Evolutionary conservation across 257 asterid species (phyloP).

Genomic region (Thymus mandschuricus): DNA sequence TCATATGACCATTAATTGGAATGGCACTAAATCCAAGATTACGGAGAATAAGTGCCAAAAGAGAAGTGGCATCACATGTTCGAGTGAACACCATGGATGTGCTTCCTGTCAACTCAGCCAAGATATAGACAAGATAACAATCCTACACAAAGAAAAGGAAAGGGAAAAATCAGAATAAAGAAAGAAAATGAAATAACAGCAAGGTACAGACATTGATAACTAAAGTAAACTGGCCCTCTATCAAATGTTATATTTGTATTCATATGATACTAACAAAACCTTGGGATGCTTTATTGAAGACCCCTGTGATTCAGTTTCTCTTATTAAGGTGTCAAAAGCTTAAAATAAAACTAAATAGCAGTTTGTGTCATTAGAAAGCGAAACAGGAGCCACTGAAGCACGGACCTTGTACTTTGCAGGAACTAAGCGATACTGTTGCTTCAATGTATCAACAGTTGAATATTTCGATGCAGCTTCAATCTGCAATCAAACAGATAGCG

Average conservation of each 20-base stretch:
- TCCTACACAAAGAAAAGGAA: constrained; percentile 48
- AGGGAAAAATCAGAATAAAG: not conserved
- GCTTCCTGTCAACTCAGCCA: constrained; percentile 71
- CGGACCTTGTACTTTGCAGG: constrained; percentile 89
- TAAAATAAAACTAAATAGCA: not conserved
- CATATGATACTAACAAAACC: not conserved
- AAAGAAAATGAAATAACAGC: not conserved
- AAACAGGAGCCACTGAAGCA: constrained; percentile 14
- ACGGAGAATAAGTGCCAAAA: constrained; percentile 74
- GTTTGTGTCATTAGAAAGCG: constrained; percentile 8
- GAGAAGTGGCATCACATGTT: constrained; percentile 80
- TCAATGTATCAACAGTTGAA: constrained; percentile 90
- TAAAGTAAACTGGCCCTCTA: no score
- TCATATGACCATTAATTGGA: constrained; percentile 97
- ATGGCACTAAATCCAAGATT: constrained; percentile 84
- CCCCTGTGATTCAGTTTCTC: not conserved
- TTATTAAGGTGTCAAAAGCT: not conserved
- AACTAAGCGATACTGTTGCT: constrained; percentile 76
- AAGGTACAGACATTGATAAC: not conserved
- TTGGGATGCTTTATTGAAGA: not conserved
- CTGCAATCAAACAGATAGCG: constrained; percentile 41
- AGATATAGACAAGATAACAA: constrained; percentile 83
- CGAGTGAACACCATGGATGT: constrained; percentile 94
- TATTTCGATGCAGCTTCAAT: constrained; percentile 87
- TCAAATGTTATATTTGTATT: no score